Conservation (phyloP, 1,284 basidiomycete species). For the Heterobasidion parviporum region DNA sequence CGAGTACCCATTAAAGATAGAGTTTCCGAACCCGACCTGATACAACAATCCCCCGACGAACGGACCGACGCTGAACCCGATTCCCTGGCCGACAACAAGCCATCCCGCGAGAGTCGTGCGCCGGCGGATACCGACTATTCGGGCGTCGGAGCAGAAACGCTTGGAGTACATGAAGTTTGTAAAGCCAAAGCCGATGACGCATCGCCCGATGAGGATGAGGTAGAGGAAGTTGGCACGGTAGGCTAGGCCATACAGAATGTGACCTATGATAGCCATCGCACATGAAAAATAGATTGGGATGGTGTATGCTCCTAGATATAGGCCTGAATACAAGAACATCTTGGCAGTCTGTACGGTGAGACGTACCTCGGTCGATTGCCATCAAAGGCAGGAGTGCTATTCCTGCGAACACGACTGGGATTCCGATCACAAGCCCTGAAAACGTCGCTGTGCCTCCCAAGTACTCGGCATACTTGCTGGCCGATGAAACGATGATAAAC, state of each 20-base stretch:
- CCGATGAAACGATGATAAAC: slow-evolving; percentile 61
- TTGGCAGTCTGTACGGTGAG: not conserved
- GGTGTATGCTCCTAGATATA: slow-evolving; percentile 40
- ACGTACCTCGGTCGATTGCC: slow-evolving; percentile 44
- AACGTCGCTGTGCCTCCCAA: slow-evolving; percentile 65
- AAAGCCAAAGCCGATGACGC: slow-evolving; percentile 38
- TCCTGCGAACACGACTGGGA: slow-evolving; percentile 51
- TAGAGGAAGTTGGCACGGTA: slow-evolving; percentile 38
- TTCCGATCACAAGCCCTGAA: slow-evolving; percentile 64
- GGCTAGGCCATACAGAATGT: slow-evolving; percentile 35
- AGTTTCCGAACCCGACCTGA: slow-evolving; percentile 42
- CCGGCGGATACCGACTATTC: slow-evolving; percentile 58
- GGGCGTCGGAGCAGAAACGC: slow-evolving; percentile 56
- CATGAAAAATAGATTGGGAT: slow-evolving; percentile 37
- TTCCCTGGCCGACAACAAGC: slow-evolving; percentile 54
- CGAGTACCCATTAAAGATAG: slow-evolving; percentile 54
- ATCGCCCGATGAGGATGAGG: slow-evolving; percentile 38
- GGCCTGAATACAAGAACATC: too few species aligned
- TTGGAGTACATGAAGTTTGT: slow-evolving; percentile 37
- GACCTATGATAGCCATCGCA: slow-evolving; percentile 30
- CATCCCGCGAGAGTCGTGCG: slow-evolving; percentile 56
- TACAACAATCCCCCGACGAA: slow-evolving; percentile 58
- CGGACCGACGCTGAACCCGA: slow-evolving; percentile 59
- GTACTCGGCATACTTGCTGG: slow-evolving; percentile 51
- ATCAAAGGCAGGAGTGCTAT: slow-evolving; percentile 50